Conservation (phyloP, 2,329 filamentous ascomycete species). For the Colletotrichum australisinense region DNA sequence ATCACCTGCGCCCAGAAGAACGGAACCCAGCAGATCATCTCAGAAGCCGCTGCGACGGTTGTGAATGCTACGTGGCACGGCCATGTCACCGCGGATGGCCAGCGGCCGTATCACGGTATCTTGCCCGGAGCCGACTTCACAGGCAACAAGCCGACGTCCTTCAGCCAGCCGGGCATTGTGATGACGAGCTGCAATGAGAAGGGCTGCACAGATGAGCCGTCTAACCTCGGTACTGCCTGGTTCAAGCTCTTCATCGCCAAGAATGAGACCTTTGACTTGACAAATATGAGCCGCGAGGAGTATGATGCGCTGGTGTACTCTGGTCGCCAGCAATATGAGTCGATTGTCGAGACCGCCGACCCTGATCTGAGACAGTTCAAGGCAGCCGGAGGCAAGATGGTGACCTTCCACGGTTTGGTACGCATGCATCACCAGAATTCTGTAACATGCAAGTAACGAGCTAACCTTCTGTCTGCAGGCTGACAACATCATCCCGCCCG, state of each 20-base stretch:
- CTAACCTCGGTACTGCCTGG: background rate
- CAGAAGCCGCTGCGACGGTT: background rate
- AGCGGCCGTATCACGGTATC: background rate
- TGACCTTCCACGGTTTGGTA: constrained; percentile 47
- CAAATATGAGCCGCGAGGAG: background rate
- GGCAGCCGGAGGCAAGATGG: constrained; percentile 53
- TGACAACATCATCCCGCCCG: constrained; percentile 36
- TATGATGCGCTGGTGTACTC: constrained; percentile 12
- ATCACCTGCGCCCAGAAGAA: background rate
- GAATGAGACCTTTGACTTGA: background rate
- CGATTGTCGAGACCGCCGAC: constrained; percentile 5
- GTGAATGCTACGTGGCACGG: background rate
- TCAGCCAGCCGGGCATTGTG: background rate
- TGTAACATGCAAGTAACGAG: background rate
- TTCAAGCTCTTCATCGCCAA: constrained; percentile 19
- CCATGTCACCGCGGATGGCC: background rate
- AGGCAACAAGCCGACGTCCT: background rate
- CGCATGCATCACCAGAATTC: background rate
- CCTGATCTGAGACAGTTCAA: constrained; percentile 47
- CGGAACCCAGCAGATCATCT: background rate
- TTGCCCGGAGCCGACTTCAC: background rate
- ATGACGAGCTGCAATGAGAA: background rate
- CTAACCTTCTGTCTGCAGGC: constrained; percentile 41
- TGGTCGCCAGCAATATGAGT: background rate
- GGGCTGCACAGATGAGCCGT: background rate